Evolutionary conservation across 2,329 filamentous ascomycete species (phyloP), one percentile per base, ranked within the genome.

Genomic region (Septoria linicola): DNA sequence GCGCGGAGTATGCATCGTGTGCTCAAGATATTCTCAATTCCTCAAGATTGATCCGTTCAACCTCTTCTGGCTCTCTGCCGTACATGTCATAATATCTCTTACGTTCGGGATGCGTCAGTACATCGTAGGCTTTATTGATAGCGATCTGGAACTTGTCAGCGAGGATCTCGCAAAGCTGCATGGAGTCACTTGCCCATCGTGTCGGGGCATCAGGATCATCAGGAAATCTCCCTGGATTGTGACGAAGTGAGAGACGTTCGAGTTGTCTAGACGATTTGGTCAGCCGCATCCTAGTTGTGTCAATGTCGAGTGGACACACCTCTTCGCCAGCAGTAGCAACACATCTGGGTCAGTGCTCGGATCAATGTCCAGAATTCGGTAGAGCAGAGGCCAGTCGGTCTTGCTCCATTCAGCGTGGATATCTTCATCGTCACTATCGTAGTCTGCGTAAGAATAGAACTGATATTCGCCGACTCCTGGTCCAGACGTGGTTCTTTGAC

Each of bases 331-430:
- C 1, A 45, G 17, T 16, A 58, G 49, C 6, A 62, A 54, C 13
- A 52, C 36, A n/a, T 47, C 30, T 1, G 54, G 35, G 17, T 53
- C 49, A 3, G 59, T 58, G 3, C 37, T 42, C 1, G 62, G 62
- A 25, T 61, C 52, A 23, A 65, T 46, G 31, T 59, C 57, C n/a
- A 65, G 35, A 19, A 65, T 61, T 7, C 55, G 57, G 47, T 63
- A 65, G 20, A 61, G 52, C 4, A 63, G 47, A 5, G 56, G 61
- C 61, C 58, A 62, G 6, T 43, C 32, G 4, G 50, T 42, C 23
- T 51, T 55, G 35, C 50, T 43, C 41, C 51, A 49, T 27, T 53
- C 53, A 14, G 41, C 41, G 4, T 39, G 13, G 3, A 36, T 44
- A 11, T 47, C 49, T 25, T 51, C 49, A n/a, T 51, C 49, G n/a